phyloP scores from a whole-genome alignment of 2,329 filamentous ascomycete species.

The Eurotiales sp. region DNA sequence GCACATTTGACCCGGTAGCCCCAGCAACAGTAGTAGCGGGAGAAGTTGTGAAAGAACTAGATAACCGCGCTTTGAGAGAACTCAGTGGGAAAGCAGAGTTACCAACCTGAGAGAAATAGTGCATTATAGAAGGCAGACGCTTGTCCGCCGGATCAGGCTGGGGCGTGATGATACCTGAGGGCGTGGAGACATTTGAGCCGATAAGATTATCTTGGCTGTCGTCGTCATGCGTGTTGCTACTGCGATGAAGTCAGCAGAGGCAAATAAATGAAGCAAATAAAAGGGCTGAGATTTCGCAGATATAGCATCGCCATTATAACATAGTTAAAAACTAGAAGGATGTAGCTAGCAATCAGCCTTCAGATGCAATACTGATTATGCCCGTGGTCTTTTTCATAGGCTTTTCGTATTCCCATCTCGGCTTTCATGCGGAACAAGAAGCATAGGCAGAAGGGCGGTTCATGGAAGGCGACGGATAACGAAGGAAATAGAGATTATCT shows the following conservation, averaged over 20 bases:
- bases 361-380: too few relatives aligned
- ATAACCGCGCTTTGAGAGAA: conserved; percentile 38
- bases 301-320: too few relatives aligned
- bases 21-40: conserved; percentile 19
- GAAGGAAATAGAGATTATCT: not conserved
- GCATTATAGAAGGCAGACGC: conserved; percentile 88
- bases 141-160: conserved; percentile 93
- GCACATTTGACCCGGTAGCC: conserved; percentile 10
- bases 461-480: not conserved
- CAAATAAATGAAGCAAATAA: not conserved
- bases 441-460: not conserved
- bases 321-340: too few relatives aligned
- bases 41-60: conserved; percentile 29
- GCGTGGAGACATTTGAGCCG: conserved; percentile 75
- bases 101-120: conserved; percentile 99
- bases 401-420: too few relatives aligned
- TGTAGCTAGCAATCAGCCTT: too few relatives aligned
- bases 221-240: conserved; percentile 35
- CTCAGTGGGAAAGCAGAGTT: conserved; percentile 66
- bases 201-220: conserved; percentile 40
- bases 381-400: too few relatives aligned
- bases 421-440: too few relatives aligned
- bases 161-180: conserved; percentile 87
- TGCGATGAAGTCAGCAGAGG: conserved; percentile 14
- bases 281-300: too few relatives aligned